Evolutionary conservation across 345 rosid genomes (phyloP), one percentile per base, ranked within the genome.

Genomic region (Eucalyptus marginata): DNA sequence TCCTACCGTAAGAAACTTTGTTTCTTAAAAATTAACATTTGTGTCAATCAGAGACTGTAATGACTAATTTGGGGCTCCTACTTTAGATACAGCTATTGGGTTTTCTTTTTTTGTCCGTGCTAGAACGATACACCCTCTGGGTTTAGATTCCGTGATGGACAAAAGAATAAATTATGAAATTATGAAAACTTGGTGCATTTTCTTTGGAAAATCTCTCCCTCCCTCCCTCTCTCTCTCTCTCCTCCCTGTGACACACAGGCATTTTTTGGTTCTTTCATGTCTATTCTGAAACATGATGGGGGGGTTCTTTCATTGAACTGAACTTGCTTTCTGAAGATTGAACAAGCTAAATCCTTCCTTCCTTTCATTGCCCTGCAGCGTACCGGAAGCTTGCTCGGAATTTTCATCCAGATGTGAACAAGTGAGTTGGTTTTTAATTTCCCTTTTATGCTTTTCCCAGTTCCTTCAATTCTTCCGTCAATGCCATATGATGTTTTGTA

Each of bases 391-490:
- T 97, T 83, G 99, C 99, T 14, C 95, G 99, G 94, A 97, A 90
- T 92, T 96, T 93, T 89, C 99, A 98, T 93, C 99, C 99, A 12
- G 99, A 98, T 88, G 99, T 98, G 87, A 98, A 98, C 95, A 98
- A 98, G 99, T 97, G 89, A 95, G 97, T 93, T 59, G 50, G 36
- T 83, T 25, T 76, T 88, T 52, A 44, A 51, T 85, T 40, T 33
- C 86, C 6, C 24, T 40, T 64, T 29, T 49, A 24, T 59, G 87
- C 33, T 79, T 59, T 54, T 52, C 84, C 27, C 47, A 76, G 46
- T 76, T 40, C 44, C 20, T 40, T 40, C 27, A 31, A 36, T 58
- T 29, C n/a, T 36, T 18, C 8, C 17, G 7, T 29, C 54, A 56
- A 43, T 47, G 84, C 62, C 62, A 86, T 86, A 52, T 52, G 56